Base-by-base conservation (phyloP, 139 green algal species). In the Chlorella vulgaris region DNA sequence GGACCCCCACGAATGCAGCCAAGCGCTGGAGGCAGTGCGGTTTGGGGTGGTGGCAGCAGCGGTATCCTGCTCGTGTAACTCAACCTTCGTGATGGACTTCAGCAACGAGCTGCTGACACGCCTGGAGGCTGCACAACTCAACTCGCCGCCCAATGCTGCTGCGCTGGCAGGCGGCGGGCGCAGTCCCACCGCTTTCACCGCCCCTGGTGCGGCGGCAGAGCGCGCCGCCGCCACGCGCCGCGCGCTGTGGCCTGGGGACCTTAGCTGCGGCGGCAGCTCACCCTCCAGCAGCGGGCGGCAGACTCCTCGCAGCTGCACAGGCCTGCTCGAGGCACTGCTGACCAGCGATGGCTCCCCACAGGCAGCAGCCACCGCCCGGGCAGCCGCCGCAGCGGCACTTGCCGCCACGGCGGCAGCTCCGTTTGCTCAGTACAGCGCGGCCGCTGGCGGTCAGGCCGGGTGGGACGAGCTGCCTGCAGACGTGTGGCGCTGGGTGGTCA, bases 401-500 rank as follows among this genome's bases (percentile, higher is more conserved):
- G 51, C 51, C 35, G 51, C 71, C 51, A 67, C 51, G 42, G 33
- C 71, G 35, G 15, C 71, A 43, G 43, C 67, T 35, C 36, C 73
- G 40, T 10, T 28, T 38, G 50, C 35, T 18, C 35, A 6, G 10
- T 31, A 6, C 36, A 33, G 36, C 66, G 66, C 66, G 2, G 6
- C n/a, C n/a, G n/a, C n/a, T n/a, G n/a, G 66, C 29, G 19, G 38
- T 21, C 29, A 42, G 40, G 66, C 43, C n/a, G 7, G 51, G 38
- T 83, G 78, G 78, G 15, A 31, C 7, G 78, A 83, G 26, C 55
- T 86, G 33, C 78, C 84, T 1, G 35, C 62, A 1, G 84, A 85
- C 36, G 62, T 88, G 33, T 61, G 84, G 61, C 29, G 60, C 50
- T 33, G 35, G 50, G 82, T 88, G 42, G 62, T 83, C 3, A 29